These are phyloP conservation scores for Talaromyces wortmannii DNA, from an alignment of 495 filamentous ascomycete species.

Conservation along the genomic window DNA sequence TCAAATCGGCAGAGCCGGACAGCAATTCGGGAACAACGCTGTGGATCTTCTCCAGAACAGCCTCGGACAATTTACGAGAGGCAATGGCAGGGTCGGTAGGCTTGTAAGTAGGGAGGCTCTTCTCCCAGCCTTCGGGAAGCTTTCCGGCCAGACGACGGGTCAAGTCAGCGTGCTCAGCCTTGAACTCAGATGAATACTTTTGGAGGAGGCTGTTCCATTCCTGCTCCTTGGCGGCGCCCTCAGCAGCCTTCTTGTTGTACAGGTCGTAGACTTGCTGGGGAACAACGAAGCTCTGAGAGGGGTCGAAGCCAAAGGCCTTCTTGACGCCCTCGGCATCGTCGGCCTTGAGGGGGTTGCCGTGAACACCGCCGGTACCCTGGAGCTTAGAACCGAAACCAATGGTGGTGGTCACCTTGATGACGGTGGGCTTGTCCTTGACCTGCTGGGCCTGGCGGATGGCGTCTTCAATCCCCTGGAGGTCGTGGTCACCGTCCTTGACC, in stretches of 20 bases:
- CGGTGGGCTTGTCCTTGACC: constrained; percentile 90
- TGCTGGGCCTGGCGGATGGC: constrained; percentile 79
- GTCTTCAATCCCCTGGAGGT: constrained; percentile 80
- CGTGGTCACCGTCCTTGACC: constrained; percentile 86
- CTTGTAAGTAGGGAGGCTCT: constrained; percentile 86
- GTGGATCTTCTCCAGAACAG: constrained; percentile 84
- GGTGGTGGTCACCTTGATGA: constrained; percentile 96
- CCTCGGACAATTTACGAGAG: constrained; percentile 93
- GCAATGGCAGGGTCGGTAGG: constrained; percentile 78
- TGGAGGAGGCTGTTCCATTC: constrained; percentile 93
- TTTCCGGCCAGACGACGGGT: constrained; percentile 71
- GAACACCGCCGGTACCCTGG: constrained; percentile 88
- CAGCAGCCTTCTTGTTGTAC: constrained; percentile 72
- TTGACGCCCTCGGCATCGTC: constrained; percentile 92
- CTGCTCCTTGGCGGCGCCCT: constrained; percentile 84
- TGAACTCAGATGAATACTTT: constrained; percentile 74
- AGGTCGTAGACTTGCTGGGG: constrained; percentile 91
- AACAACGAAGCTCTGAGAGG: constrained; percentile 86
- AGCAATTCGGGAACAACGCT: constrained; percentile 79
- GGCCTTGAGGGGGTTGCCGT: constrained; percentile 89
- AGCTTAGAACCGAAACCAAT: constrained; percentile 96
- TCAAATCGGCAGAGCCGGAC: constrained; percentile 95
- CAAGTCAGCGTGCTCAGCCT: constrained; percentile 72
- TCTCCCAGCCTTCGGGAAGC: constrained; percentile 97
- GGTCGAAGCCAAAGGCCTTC: constrained; percentile 91